These are phyloP conservation scores for Fragaria vesca DNA, from an alignment of 306 rosid genomes.

Conservation along the genomic window DNA sequence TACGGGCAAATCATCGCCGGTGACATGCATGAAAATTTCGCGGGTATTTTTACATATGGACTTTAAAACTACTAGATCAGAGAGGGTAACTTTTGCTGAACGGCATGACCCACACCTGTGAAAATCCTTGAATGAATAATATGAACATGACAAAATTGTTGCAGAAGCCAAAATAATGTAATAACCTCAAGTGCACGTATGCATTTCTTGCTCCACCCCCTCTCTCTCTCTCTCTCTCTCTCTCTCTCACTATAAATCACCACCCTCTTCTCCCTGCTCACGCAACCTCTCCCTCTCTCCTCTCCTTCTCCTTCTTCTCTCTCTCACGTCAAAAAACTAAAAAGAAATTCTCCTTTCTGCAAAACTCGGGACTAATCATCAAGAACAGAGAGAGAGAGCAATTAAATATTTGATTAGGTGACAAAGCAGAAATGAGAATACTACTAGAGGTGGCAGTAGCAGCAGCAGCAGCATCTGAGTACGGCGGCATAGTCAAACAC, in stretches of 20 bases:
- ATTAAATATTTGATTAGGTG: neutral
- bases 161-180: neutral
- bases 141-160: slow-evolving; percentile 8
- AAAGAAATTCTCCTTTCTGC: slow-evolving; percentile 8
- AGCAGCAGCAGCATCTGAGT: neutral
- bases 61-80: neutral
- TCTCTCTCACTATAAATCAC: slow-evolving; percentile 5
- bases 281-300: slow-evolving; percentile 18
- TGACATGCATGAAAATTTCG: neutral
- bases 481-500: neutral
- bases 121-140: neutral
- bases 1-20: neutral
- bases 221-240: neutral
- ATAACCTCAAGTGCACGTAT: slow-evolving; percentile 20
- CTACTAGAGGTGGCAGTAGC: neutral
- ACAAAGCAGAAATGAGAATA: neutral
- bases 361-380: neutral
- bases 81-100: neutral
- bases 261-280: slow-evolving; percentile 12
- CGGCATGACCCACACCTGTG: slow-evolving; percentile 14
- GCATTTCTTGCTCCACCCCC: slow-evolving; percentile 13
- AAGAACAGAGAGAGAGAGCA: neutral
- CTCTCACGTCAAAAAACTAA: neutral
- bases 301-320: neutral
- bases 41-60: neutral